These are phyloP conservation scores for Sporothrix protearum DNA, from an alignment of 2,329 filamentous ascomycete species.

Conservation along the genomic window DNA sequence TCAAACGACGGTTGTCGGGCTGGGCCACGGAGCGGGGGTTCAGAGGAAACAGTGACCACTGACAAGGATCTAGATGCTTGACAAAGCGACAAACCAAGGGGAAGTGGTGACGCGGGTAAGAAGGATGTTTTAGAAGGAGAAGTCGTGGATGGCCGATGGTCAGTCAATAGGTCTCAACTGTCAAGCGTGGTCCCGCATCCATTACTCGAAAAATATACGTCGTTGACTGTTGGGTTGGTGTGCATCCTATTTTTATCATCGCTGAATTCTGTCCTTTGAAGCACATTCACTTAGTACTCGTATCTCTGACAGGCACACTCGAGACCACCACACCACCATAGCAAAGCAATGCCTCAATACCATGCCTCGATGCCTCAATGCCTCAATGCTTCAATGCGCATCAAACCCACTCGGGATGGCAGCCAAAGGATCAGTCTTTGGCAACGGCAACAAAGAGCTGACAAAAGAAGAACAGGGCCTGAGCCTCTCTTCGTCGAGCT, in stretches of 20 bases:
- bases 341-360: not conserved
- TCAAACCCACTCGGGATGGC: slow-evolving; percentile 13
- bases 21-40: not conserved
- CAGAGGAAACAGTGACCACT: not conserved
- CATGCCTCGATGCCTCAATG: not conserved
- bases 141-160: not conserved
- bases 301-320: not conserved
- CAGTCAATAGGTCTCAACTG: not conserved
- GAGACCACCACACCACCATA: not conserved
- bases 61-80: not conserved
- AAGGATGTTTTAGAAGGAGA: not conserved
- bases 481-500: not conserved
- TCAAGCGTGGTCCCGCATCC: not conserved
- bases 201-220: no score
- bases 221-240: slow-evolving; percentile 2
- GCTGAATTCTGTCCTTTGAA: not conserved
- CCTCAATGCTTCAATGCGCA: not conserved
- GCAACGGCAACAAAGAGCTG: not conserved
- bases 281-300: no score
- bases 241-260: not conserved
- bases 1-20: not conserved
- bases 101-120: not conserved
- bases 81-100: not conserved
- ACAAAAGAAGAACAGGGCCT: not conserved
- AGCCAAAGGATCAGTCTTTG: not conserved